A percentile compares a stretch with the other conserved stretches of the same genome.
Evolutionary conservation across 805 yeast genomes (phyloP).

Genomic region (Candida palmyrensis): DNA sequence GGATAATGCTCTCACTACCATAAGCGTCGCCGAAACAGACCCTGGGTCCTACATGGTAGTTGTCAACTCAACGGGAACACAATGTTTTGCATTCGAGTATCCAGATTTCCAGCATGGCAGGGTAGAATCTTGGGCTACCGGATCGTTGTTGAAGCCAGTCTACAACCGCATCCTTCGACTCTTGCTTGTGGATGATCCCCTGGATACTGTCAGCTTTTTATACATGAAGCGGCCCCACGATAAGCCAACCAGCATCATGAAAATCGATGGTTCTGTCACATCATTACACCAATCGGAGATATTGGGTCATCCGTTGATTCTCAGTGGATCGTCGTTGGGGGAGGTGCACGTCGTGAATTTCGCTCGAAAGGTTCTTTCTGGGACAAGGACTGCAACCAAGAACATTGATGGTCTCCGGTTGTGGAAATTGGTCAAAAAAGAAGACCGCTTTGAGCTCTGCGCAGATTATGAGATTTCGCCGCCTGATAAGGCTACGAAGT

Average conservation of each 20-base stretch:
- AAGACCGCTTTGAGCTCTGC: constrained; percentile 5
- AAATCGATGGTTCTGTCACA: constrained; percentile 27
- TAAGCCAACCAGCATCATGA: constrained; percentile 23
- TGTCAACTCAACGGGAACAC: constrained; percentile 26
- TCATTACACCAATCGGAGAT: constrained; percentile 22
- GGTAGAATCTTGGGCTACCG: constrained; percentile 18
- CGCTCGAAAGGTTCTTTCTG: constrained; percentile 32
- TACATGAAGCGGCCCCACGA: constrained; percentile 32
- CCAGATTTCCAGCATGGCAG: constrained; percentile 25
- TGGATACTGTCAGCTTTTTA: constrained; percentile 24
- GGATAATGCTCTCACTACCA: constrained; percentile 25
- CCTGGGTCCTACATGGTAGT: constrained; percentile 18
- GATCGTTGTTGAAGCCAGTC: constrained; percentile 21
- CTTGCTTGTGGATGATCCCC: constrained; percentile 20
- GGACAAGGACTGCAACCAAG: constrained; percentile 28
- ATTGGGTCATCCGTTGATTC: constrained; percentile 33
- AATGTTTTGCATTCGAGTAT: constrained; percentile 18
- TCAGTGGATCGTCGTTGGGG: constrained; percentile 31
- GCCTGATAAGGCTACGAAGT: constrained; percentile 23
- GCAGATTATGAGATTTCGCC: constrained; percentile 26
- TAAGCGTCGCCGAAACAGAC: constrained; percentile 19
- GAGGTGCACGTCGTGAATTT: constrained; percentile 31
- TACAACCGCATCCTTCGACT: constrained; percentile 23
- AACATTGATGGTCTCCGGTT: constrained; percentile 37
- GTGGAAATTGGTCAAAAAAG: constrained; percentile 21